A percentile compares a stretch with the other conserved stretches of the same genome.
Evolutionary conservation across 176 grass and related monocot genomes (phyloP).

Genomic region (Rhynchospora breviuscula): DNA sequence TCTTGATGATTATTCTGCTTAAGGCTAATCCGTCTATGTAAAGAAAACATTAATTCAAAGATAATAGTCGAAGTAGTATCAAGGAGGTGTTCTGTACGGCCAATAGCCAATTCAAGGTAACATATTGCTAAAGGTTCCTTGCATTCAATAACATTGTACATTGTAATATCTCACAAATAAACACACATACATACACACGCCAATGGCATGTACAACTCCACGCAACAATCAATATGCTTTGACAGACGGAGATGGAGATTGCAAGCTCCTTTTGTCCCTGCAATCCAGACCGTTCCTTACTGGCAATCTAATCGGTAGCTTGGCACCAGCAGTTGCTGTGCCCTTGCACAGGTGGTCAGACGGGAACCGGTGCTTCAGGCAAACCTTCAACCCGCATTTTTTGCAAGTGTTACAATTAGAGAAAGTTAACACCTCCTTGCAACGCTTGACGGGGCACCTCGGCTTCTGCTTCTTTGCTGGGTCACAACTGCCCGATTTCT

Average conservation of each 20-base stretch:
- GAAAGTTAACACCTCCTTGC: slow-evolving; percentile 73
- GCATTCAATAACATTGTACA: background rate
- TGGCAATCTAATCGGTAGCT: background rate
- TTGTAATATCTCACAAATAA: background rate
- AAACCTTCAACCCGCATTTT: slow-evolving; percentile 40
- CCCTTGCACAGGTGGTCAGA: slow-evolving; percentile 43
- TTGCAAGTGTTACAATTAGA: slow-evolving; percentile 51
- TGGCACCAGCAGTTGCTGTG: background rate
- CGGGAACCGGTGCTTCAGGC: slow-evolving; percentile 66
- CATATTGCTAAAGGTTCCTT: background rate
- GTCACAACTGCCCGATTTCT: slow-evolving; percentile 47
- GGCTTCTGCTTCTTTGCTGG: slow-evolving; percentile 57
- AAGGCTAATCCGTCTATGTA: background rate
- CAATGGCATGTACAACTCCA: background rate
- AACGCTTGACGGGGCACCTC: slow-evolving; percentile 48
- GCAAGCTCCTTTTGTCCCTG: slow-evolving; percentile 5
- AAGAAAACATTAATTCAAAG: background rate
- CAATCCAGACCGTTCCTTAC: background rate
- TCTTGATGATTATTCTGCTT: background rate
- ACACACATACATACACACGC: background rate
- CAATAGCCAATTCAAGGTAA: background rate
- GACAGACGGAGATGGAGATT: background rate
- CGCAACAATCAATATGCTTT: slow-evolving; percentile 12
- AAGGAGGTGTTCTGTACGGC: background rate
- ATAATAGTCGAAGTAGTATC: background rate